These are phyloP conservation scores for Lithocarpus polystachyus DNA, from an alignment of 306 rosid species.

Conservation along the genomic window DNA sequence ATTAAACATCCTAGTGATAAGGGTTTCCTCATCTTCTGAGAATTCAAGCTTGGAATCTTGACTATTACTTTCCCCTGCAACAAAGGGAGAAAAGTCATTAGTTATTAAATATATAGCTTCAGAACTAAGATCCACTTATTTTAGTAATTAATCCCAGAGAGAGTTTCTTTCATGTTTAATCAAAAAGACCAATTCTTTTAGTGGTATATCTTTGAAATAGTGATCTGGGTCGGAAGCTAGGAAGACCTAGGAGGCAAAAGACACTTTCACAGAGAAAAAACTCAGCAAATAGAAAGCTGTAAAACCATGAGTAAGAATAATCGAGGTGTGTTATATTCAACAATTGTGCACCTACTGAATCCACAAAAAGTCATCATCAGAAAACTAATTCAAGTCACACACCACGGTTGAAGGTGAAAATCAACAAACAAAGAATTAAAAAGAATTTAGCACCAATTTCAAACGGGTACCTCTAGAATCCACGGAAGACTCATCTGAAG, in stretches of 20 bases:
- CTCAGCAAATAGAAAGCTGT: neutral
- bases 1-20: constrained; percentile 72
- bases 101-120: neutral
- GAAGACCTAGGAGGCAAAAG: neutral
- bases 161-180: neutral
- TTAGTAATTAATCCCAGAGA: neutral
- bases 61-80: constrained; percentile 45
- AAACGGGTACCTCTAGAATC: constrained; percentile 59
- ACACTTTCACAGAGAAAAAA: neutral
- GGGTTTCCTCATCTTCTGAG: constrained; percentile 85
- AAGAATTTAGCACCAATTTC: neutral
- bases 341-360: neutral
- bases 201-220: neutral
- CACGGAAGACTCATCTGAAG: constrained; percentile 40
- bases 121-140: neutral
- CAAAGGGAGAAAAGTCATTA: neutral
- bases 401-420: neutral
- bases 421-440: neutral
- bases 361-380: neutral
- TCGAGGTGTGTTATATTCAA: neutral
- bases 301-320: neutral
- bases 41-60: constrained; percentile 54
- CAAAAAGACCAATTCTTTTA: too few species aligned
- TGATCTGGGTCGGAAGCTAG: neutral
- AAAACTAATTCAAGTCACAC: neutral